Base-by-base conservation (phyloP, 768 basidiomycete genomes). In the Tylopilus cervinicoccineus region DNA sequence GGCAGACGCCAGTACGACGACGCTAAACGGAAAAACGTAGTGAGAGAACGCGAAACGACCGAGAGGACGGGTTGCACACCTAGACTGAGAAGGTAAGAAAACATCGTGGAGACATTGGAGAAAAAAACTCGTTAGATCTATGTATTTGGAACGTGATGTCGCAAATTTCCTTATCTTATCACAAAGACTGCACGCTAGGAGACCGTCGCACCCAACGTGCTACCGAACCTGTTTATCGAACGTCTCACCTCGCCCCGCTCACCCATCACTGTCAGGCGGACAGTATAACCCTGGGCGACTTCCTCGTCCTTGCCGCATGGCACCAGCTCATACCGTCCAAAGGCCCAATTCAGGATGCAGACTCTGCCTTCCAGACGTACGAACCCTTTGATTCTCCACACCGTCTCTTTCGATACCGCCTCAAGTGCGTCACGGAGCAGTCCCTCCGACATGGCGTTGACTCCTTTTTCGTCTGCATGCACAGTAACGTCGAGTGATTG, bases 321-420 rank as follows among this genome's bases (percentile, higher is more conserved):
- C 11, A 83, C 76, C 33, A 86, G 67, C 23, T 93, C 89, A 62
- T 79, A 84, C 33, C 93, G 79, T 13, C 90, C 90, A 69, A 96
- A 97, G 7, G 93, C 93, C 91, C 92, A 97, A 62, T 97, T 97
- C 50, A 95, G 58, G 50, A 93, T 86, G 61, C 76, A 64, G 53
- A 68, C 57, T 8, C 70, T 66, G 3, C 59, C 54, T 22, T 55
- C 55, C 6, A 89, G 63, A 32, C 76, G 76, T 20, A 94, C 74
- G 58, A 93, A 91, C 16, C 93, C 94, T 62, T 97, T 97, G 28
- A 94, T 84, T 54, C 87, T 70, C 81, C 86, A 93, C 9, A 90
- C 70, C 1, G 70, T 66, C 60, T 91, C 89, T 53, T 85, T 87
- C 19, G 81, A 76, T 10, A 92, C 64, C 6, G 52, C 50, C 3